These are phyloP conservation scores for Rubroboletus pulcherrimus DNA, from an alignment of 768 basidiomycete genomes.

Conservation along the genomic window DNA sequence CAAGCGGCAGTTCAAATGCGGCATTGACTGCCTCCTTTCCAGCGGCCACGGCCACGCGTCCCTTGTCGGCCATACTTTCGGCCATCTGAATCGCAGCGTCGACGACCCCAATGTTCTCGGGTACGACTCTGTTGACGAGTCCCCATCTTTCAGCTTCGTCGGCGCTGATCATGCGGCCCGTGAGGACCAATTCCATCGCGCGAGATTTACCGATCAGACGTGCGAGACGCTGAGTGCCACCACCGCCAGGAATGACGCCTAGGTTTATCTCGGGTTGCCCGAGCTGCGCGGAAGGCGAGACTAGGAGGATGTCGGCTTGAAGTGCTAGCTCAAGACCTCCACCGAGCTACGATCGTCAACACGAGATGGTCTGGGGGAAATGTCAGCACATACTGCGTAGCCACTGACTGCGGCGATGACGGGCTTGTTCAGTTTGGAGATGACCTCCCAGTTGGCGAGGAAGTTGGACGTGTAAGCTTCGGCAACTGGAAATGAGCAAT, in stretches of 20 bases:
- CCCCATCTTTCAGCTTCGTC: slow-evolving; percentile 86
- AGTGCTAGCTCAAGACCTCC: slow-evolving; percentile 97
- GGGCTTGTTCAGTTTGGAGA: slow-evolving; percentile 79
- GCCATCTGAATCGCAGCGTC: slow-evolving; percentile 84
- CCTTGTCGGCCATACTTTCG: slow-evolving; percentile 73
- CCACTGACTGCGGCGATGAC: slow-evolving; percentile 96
- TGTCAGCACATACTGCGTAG: slow-evolving; percentile 63
- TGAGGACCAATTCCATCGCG: slow-evolving; percentile 91
- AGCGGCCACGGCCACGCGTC: slow-evolving; percentile 78
- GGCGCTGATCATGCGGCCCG: slow-evolving; percentile 78
- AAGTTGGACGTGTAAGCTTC: slow-evolving; percentile 87
- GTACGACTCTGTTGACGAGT: slow-evolving; percentile 77
- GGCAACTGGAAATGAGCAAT: slow-evolving; percentile 46
- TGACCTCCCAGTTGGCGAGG: slow-evolving; percentile 76
- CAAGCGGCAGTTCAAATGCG: slow-evolving; percentile 79
- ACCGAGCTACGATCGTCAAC: slow-evolving; percentile 63
- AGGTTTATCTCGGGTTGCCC: slow-evolving; percentile 97
- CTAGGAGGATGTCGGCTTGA: slow-evolving; percentile 94
- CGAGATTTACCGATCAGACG: slow-evolving; percentile 86
- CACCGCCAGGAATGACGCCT: slow-evolving; percentile 92
- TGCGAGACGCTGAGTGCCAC: slow-evolving; percentile 89
- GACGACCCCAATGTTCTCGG: slow-evolving; percentile 76
- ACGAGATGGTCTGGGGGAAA: not conserved
- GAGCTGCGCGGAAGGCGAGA: slow-evolving; percentile 85
- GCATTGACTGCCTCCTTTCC: slow-evolving; percentile 94